Percentiles rank a stretch among this genome's conserved stretches.
Conservation (phyloP, 2,329 filamentous ascomycete genomes). For the Annulohypoxylon truncatum region DNA sequence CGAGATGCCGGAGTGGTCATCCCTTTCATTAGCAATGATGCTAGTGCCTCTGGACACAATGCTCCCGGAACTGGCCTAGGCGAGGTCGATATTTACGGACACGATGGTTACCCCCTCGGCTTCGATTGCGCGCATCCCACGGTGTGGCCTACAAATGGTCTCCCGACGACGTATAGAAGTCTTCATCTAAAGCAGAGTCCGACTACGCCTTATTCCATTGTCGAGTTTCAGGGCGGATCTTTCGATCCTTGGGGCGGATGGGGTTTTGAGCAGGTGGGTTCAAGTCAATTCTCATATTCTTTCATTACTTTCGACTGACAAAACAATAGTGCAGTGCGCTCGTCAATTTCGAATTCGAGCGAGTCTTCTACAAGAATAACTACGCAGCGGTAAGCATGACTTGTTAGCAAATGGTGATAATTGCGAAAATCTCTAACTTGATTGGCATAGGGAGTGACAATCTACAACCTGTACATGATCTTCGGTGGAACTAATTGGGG, state of each 20-base stretch:
- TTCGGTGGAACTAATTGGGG: constrained; percentile 89
- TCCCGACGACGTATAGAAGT: constrained; percentile 68
- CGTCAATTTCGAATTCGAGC: constrained; percentile 77
- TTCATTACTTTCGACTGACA: background rate
- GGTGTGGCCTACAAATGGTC: constrained; percentile 66
- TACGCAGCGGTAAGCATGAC: constrained; percentile 61
- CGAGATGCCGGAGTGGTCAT: constrained; percentile 76
- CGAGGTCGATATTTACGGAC: constrained; percentile 53
- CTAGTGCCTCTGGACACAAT: constrained; percentile 68
- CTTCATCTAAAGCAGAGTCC: constrained; percentile 71
- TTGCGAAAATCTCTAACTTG: background rate
- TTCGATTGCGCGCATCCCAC: constrained; percentile 60
- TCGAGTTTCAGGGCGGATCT: constrained; percentile 74
- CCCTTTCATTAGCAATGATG: constrained; percentile 81
- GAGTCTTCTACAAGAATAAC: constrained; percentile 84
- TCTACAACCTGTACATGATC: constrained; percentile 70
- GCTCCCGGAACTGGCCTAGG: constrained; percentile 70
- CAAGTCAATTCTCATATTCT: too few species aligned
- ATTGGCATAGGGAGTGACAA: constrained; percentile 62
- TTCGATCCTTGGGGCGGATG: constrained; percentile 81
- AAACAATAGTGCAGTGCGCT: constrained; percentile 69
- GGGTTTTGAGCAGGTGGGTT: constrained; percentile 64
- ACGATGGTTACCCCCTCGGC: constrained; percentile 58
- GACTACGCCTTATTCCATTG: constrained; percentile 65
- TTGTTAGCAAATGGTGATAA: background rate